A percentile compares a stretch with the other conserved stretches of the same genome.
phyloP scores from a whole-genome alignment of 1,284 basidiomycete species.

The Trichosporon asahii region DNA sequence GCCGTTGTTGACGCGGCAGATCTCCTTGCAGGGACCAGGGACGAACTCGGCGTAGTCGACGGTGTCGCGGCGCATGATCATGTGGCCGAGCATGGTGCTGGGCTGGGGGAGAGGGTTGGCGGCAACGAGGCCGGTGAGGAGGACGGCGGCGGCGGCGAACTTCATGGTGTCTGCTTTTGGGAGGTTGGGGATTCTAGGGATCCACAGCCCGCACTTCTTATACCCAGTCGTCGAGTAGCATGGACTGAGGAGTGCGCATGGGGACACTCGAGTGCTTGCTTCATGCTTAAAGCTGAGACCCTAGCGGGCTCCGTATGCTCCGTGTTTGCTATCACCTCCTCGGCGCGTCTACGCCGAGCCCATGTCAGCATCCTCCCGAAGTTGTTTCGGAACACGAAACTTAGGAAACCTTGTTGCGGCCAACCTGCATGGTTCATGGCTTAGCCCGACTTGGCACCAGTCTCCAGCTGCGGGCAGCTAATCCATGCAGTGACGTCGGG shows the following conservation, averaged over 20 bases:
- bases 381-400: not conserved
- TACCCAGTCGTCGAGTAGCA: not conserved
- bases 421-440: not conserved
- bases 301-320: not conserved
- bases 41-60: not conserved
- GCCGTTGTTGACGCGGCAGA: not conserved
- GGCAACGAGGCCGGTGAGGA: not conserved
- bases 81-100: not conserved
- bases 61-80: not conserved
- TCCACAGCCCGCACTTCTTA: not conserved
- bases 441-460: not conserved
- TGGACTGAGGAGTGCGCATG: not conserved
- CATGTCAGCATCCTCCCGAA: no score
- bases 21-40: not conserved
- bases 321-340: no score
- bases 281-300: not conserved
- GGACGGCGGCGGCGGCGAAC: not conserved
- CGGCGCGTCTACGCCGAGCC: no score
- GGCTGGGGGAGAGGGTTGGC: not conserved
- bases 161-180: not conserved
- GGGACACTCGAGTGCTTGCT: not conserved
- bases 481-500: not conserved
- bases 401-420: not conserved
- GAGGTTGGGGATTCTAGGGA: not conserved
- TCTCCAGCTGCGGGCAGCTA: not conserved